Evolutionary conservation across 1,284 basidiomycete species (phyloP).

Genomic region (Leccinum subspadiceum): DNA sequence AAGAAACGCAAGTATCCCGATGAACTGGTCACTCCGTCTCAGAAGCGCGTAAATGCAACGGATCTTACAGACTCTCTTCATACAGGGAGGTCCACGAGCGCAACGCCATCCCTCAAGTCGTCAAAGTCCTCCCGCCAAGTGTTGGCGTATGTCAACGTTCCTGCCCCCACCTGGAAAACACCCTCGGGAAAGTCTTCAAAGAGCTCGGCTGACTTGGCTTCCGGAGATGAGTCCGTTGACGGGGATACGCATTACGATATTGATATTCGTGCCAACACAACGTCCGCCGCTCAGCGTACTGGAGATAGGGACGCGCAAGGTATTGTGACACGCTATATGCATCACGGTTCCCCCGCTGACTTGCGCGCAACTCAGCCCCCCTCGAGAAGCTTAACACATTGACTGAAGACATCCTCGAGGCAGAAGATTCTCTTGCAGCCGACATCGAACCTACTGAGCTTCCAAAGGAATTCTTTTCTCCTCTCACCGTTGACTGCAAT

Average conservation of each 20-base stretch:
- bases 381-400: conserved; percentile 71
- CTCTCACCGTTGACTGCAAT: conserved; percentile 53
- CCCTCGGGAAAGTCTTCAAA: conserved; percentile 32
- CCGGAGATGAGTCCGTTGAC: conserved; percentile 52
- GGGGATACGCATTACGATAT: conserved; percentile 35
- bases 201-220: conserved; percentile 23
- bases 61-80: conserved; percentile 5
- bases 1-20: conserved; percentile 48
- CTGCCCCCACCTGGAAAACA: conserved; percentile 46
- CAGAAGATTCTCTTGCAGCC: conserved; percentile 76
- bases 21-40: conserved; percentile 47
- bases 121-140: conserved; percentile 40
- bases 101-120: conserved; percentile 26
- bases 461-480: conserved; percentile 65
- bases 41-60: conserved; percentile 45
- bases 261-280: conserved; percentile 33
- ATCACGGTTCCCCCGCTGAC: conserved; percentile 5
- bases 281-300: conserved; percentile 54
- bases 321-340: conserved; percentile 26
- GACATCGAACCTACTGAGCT: conserved; percentile 58
- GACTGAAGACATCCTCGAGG: conserved; percentile 87
- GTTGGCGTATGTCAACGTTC: conserved; percentile 59
- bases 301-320: conserved; percentile 78
- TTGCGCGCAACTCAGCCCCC: conserved; percentile 44
- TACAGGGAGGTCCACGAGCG: conserved; percentile 14